Conservation (phyloP, 2,329 filamentous ascomycete species). For the Raffaelea ambrosiae region DNA sequence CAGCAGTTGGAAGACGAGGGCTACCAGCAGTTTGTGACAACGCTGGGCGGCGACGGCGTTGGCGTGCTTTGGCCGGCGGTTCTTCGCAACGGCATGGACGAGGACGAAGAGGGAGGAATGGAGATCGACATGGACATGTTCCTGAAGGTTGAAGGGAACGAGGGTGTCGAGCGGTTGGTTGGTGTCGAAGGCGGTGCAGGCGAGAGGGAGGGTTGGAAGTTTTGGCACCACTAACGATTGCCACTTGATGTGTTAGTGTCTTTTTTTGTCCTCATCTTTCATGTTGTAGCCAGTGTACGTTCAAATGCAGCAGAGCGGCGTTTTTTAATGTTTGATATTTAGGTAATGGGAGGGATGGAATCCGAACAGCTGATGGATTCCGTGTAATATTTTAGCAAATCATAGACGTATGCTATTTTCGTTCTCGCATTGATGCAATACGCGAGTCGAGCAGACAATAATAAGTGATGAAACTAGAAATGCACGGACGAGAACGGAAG, state of each 20-base stretch:
- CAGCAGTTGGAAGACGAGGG: slow-evolving; percentile 58
- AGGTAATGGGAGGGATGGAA: no score
- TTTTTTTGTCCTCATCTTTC: neutral
- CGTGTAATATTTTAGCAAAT: no score
- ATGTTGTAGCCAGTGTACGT: no score
- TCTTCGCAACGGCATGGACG: slow-evolving; percentile 72
- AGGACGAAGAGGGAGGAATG: slow-evolving; percentile 71
- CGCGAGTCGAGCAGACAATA: no score
- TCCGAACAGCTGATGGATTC: no score
- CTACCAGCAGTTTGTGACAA: slow-evolving; percentile 81
- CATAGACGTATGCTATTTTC: no score
- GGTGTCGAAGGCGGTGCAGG: slow-evolving; percentile 64
- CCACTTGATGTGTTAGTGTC: neutral
- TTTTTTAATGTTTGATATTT: no score
- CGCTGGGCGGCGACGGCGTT: slow-evolving; percentile 84
- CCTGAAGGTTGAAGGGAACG: slow-evolving; percentile 71
- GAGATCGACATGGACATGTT: slow-evolving; percentile 86
- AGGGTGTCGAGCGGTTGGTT: slow-evolving; percentile 80
- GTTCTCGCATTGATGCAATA: no score
- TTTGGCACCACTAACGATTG: slow-evolving; percentile 43
- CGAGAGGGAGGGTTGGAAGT: slow-evolving; percentile 75
- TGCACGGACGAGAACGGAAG: no score
- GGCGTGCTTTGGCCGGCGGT: slow-evolving; percentile 92
- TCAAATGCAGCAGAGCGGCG: no score
- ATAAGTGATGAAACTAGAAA: no score